A percentile compares a stretch with the other conserved stretches of the same genome.
phyloP scores from a whole-genome alignment of 2,329 filamentous ascomycete genomes.

The Penicillium corylophilum region DNA sequence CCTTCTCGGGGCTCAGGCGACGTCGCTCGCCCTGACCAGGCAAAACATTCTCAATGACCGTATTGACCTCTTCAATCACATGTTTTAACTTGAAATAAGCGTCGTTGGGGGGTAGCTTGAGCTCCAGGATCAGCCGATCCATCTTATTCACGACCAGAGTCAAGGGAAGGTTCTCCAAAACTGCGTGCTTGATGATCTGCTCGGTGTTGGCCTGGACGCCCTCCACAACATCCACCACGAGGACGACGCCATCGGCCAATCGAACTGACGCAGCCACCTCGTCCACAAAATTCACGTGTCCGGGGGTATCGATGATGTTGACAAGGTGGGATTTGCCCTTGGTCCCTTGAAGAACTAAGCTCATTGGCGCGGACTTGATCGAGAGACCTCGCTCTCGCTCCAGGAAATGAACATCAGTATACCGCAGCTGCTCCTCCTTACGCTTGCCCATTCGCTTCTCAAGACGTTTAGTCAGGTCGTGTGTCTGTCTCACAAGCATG shows the following conservation, averaged over 20 bases:
- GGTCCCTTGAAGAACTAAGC: slow-evolving; percentile 79
- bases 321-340: slow-evolving; percentile 93
- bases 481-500: slow-evolving; percentile 94
- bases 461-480: slow-evolving; percentile 76
- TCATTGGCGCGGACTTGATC: slow-evolving; percentile 93
- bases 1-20: slow-evolving; percentile 90
- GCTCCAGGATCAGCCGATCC: slow-evolving; percentile 88
- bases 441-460: slow-evolving; percentile 79
- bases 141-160: slow-evolving; percentile 96
- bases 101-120: slow-evolving; percentile 90
- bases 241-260: slow-evolving; percentile 84
- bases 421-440: slow-evolving; percentile 85
- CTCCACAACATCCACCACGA: slow-evolving; percentile 95
- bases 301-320: slow-evolving; percentile 93
- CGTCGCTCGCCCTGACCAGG: slow-evolving; percentile 76
- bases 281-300: slow-evolving; percentile 97
- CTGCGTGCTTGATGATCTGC: slow-evolving; percentile 93
- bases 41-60: slow-evolving; percentile 81
- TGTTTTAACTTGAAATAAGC: slow-evolving; percentile 99
- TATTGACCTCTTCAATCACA: slow-evolving; percentile 98
- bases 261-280: slow-evolving; percentile 88
- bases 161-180: slow-evolving; percentile 83
- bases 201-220: slow-evolving; percentile 99
- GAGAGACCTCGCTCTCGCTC: slow-evolving; percentile 89
- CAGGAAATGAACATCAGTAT: slow-evolving; percentile 87